phyloP scores from a whole-genome alignment of 768 basidiomycete genomes.

The Rhizopogon salebrosus region DNA sequence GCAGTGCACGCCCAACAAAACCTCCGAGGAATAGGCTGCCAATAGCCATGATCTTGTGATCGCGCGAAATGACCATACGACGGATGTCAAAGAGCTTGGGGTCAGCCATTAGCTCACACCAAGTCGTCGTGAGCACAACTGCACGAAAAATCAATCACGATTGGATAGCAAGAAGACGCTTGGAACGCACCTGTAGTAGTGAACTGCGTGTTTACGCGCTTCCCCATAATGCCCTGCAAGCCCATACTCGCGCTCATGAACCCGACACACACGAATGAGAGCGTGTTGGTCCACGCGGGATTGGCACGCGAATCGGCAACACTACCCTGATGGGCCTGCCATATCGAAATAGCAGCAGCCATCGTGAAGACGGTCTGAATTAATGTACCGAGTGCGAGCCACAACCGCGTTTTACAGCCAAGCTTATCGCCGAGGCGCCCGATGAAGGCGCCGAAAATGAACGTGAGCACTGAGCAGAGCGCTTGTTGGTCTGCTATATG shows the following conservation, averaged over 20 bases:
- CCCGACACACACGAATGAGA: conserved; percentile 66
- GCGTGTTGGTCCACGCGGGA: conserved; percentile 65
- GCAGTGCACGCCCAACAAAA: conserved; percentile 56
- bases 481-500: conserved; percentile 83
- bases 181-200: conserved; percentile 60
- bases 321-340: conserved; percentile 58
- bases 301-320: conserved; percentile 49
- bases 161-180: conserved; percentile 2
- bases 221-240: conserved; percentile 82
- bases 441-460: conserved; percentile 70
- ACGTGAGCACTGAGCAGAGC: conserved; percentile 71
- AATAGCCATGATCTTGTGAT: conserved; percentile 68
- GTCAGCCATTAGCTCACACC: conserved; percentile 85
- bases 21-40: conserved; percentile 71
- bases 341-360: conserved; percentile 64
- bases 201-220: conserved; percentile 75
- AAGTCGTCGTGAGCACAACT: conserved; percentile 84
- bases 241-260: conserved; percentile 82
- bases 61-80: conserved; percentile 51
- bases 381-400: conserved; percentile 70
- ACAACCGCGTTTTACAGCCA: conserved; percentile 65
- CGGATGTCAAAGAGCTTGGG: conserved; percentile 63
- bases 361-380: conserved; percentile 75
- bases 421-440: conserved; percentile 83
- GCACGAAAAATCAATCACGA: conserved; percentile 2